Conservation (phyloP, 169 alveolate species). For the Cyclospora cayetanensis region DNA sequence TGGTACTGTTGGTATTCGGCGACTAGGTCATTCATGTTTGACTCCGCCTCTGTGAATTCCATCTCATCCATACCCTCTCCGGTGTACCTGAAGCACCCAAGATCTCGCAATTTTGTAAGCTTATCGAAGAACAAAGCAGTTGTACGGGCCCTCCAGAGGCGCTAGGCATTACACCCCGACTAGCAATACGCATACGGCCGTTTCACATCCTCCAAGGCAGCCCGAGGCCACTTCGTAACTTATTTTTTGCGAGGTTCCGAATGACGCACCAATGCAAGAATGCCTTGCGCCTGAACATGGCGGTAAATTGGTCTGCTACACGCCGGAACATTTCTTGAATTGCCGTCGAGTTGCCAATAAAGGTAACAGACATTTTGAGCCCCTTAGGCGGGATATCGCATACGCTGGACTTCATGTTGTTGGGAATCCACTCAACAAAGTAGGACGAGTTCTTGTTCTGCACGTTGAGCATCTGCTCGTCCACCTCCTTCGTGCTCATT, state of each 20-base stretch:
- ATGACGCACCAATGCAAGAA: conserved; percentile 95
- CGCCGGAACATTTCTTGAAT: conserved; percentile 98
- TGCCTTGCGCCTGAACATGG: conserved; percentile 98
- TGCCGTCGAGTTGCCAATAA: conserved; percentile 98
- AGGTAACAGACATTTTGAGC: conserved; percentile 97
- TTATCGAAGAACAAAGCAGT: too few species aligned
- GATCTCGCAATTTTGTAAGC: too few species aligned
- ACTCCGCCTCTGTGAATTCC: conserved; percentile 99
- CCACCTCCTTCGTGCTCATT: conserved; percentile 99
- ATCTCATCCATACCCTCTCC: conserved; percentile 99
- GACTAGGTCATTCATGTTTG: conserved; percentile 97
- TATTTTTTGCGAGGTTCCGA: too few species aligned
- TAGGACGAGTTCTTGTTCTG: conserved; percentile 98
- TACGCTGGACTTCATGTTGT: conserved; percentile 96
- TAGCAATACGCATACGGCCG: too few species aligned
- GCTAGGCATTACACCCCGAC: too few species aligned
- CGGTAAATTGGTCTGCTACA: conserved; percentile 97
- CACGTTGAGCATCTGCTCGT: conserved; percentile 98
- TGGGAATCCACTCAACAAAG: conserved; percentile 99
- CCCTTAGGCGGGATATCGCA: conserved; percentile 99
- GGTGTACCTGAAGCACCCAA: conserved; percentile 85
- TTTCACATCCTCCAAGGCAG: too few species aligned
- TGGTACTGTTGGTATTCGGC: conserved; percentile 99
- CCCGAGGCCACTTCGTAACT: too few species aligned
- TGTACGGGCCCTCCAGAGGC: too few species aligned